A percentile compares a stretch with the other conserved stretches of the same genome.
Conservation (phyloP, 129 eudicot genomes). For the Tagetes patula region DNA sequence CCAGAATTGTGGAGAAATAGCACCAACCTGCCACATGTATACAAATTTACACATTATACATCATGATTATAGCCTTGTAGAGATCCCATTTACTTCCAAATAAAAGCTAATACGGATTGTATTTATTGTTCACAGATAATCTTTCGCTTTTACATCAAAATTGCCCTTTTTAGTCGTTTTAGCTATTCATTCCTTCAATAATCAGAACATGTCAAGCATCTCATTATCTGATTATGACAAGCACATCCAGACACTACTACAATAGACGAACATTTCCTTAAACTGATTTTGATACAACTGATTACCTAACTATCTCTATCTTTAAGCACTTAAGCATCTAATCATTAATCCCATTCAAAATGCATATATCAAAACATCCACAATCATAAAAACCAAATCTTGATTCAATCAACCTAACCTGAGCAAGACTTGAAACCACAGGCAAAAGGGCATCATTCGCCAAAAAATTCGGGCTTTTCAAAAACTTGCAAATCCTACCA, state of each 20-base stretch:
- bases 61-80: neutral
- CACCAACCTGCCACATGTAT: slow-evolving; percentile 67
- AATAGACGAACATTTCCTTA: no score
- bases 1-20: slow-evolving; percentile 70
- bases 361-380: neutral
- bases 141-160: neutral
- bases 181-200: neutral
- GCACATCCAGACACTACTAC: neutral
- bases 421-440: slow-evolving; percentile 76
- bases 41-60: neutral
- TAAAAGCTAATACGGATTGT: neutral
- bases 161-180: neutral
- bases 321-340: neutral
- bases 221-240: neutral
- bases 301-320: neutral
- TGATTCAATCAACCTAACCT: slow-evolving; percentile 45
- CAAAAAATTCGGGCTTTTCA: slow-evolving; percentile 75
- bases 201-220: neutral
- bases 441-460: slow-evolving; percentile 82
- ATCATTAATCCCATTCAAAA: neutral
- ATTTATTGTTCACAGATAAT: neutral
- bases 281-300: neutral
- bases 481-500: slow-evolving; percentile 71
- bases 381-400: neutral
- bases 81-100: neutral